These are phyloP conservation scores for Papiliotrema flavescens DNA, from an alignment of 1,284 basidiomycete genomes.

Conservation along the genomic window DNA sequence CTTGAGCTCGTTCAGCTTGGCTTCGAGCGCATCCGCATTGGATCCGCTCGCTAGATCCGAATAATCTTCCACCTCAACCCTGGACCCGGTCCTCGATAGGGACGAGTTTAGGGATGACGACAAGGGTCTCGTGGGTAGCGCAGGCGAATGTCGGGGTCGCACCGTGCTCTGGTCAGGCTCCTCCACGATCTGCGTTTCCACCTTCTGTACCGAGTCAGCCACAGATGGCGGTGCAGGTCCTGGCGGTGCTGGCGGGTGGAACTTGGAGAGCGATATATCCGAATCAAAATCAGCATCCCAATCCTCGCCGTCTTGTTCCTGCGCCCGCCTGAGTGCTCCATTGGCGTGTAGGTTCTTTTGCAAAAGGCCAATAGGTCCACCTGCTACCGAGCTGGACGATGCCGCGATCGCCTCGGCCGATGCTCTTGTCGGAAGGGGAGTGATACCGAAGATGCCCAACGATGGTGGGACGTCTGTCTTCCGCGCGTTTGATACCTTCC, in stretches of 20 bases:
- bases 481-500: too few relatives aligned
- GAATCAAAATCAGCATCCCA: slow-evolving; percentile 99
- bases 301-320: slow-evolving; percentile 32
- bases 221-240: not conserved
- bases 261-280: slow-evolving; percentile 57
- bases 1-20: slow-evolving; percentile 77
- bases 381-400: slow-evolving; percentile 6
- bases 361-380: slow-evolving; percentile 18
- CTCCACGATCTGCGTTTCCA: slow-evolving; percentile 9
- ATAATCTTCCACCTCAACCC: slow-evolving; percentile 64
- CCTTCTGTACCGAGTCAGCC: slow-evolving; percentile 4
- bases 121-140: not conserved
- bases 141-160: slow-evolving; percentile 25
- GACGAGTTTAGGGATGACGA: slow-evolving; percentile 2
- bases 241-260: slow-evolving; percentile 13
- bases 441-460: slow-evolving; percentile 8
- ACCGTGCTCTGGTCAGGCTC: slow-evolving; percentile 37
- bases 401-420: slow-evolving; percentile 27
- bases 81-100: not conserved
- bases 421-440: slow-evolving; percentile 18
- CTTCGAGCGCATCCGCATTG: slow-evolving; percentile 60
- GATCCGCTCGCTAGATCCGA: slow-evolving; percentile 76
- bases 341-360: slow-evolving; percentile 63
- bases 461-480: slow-evolving; percentile 1
- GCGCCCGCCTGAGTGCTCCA: slow-evolving; percentile 52